Percentiles rank a stretch among this genome's conserved stretches.
Evolutionary conservation across 805 yeast genomes (phyloP).

Genomic region (Monosporozyma servazzii): DNA sequence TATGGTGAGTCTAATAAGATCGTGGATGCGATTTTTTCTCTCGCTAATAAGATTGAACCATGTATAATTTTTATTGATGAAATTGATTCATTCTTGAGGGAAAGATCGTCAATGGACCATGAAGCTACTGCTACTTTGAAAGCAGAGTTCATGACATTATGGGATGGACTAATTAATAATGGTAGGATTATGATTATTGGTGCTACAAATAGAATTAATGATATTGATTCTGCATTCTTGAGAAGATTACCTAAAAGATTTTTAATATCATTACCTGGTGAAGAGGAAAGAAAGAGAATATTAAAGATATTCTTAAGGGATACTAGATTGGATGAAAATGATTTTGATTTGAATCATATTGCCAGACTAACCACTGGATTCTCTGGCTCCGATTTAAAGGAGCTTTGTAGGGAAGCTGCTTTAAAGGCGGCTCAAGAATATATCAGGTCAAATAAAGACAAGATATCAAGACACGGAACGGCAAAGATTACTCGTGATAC

Average conservation of each 20-base stretch:
- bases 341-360: slow-evolving; percentile 52
- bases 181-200: slow-evolving; percentile 85
- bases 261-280: slow-evolving; percentile 63
- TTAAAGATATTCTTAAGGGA: slow-evolving; percentile 58
- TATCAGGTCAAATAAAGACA: slow-evolving; percentile 46
- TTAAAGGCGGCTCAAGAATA: slow-evolving; percentile 81
- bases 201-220: slow-evolving; percentile 87
- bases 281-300: slow-evolving; percentile 59
- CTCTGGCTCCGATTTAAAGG: slow-evolving; percentile 89
- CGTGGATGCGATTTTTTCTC: slow-evolving; percentile 83
- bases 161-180: slow-evolving; percentile 82
- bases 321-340: slow-evolving; percentile 44
- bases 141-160: slow-evolving; percentile 94
- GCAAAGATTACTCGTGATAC: neutral
- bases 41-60: slow-evolving; percentile 85
- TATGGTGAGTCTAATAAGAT: slow-evolving; percentile 93
- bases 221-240: slow-evolving; percentile 85
- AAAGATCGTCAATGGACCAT: slow-evolving; percentile 75
- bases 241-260: slow-evolving; percentile 90
- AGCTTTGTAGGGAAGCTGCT: slow-evolving; percentile 88
- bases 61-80: slow-evolving; percentile 94
- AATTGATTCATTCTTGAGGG: slow-evolving; percentile 87
- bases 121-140: slow-evolving; percentile 91
- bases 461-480: slow-evolving; percentile 24
- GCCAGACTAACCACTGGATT: slow-evolving; percentile 60